These are phyloP conservation scores for Laburnicola sp. DNA, from an alignment of 2,329 filamentous ascomycete genomes.

Conservation along the genomic window DNA sequence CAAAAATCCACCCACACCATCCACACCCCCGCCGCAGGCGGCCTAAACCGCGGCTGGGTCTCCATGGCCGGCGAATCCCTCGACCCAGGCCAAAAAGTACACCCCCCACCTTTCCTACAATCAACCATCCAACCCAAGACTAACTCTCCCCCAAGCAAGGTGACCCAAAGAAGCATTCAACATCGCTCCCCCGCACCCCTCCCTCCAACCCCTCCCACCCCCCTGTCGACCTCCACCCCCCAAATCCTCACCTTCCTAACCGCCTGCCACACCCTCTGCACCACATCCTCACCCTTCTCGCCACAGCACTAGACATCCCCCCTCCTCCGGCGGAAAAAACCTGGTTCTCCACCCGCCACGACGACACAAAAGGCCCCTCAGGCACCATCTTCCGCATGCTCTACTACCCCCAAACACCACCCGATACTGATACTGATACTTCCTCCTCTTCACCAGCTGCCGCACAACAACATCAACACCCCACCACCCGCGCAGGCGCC, in stretches of 20 bases:
- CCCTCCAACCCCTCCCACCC: slow-evolving; percentile 73
- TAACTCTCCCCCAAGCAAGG: slow-evolving; percentile 59
- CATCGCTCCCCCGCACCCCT: slow-evolving; percentile 71
- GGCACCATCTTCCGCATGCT: slow-evolving; percentile 60
- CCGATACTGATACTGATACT: no score
- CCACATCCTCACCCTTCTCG: slow-evolving; percentile 76
- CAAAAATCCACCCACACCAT: slow-evolving; percentile 79
- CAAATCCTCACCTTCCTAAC: slow-evolving; percentile 68
- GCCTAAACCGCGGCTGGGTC: slow-evolving; percentile 84
- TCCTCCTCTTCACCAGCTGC: no score
- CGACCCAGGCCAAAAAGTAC: slow-evolving; percentile 79
- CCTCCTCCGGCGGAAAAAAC: slow-evolving; percentile 26
- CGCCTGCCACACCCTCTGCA: slow-evolving; percentile 73
- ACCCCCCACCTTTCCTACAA: slow-evolving; percentile 49
- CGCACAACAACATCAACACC: not conserved
- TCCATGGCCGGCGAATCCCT: slow-evolving; percentile 86
- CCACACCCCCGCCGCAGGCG: slow-evolving; percentile 57
- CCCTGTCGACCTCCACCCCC: slow-evolving; percentile 62
- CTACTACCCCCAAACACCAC: slow-evolving; percentile 47
- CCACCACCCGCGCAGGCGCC: slow-evolving; percentile 82
- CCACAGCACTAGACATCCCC: slow-evolving; percentile 68
- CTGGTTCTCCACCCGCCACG: slow-evolving; percentile 67
- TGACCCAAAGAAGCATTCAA: slow-evolving; percentile 92
- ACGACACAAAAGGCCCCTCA: slow-evolving; percentile 53
- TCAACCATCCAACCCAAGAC: not conserved